These are phyloP conservation scores for Fusarium oxysporum DNA, from an alignment of 2,329 filamentous ascomycete species.

Conservation along the genomic window DNA sequence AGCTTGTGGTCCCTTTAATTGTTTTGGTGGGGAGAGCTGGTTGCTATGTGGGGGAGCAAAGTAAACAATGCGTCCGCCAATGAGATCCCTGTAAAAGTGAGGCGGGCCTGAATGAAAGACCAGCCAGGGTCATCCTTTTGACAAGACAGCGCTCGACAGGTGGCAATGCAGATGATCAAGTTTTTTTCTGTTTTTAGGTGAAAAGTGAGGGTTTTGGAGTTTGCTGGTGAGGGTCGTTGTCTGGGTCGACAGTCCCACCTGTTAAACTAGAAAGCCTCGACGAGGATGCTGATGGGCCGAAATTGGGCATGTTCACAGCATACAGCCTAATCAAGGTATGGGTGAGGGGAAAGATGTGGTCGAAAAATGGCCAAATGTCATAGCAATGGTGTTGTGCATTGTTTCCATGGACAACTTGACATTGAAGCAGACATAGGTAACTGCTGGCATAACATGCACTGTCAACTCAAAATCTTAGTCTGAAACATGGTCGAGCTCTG, in stretches of 20 bases:
- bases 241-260: constrained; percentile 34
- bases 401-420: constrained; percentile 1
- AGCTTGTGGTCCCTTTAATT: constrained; percentile 28
- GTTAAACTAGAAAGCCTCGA: constrained; percentile 18
- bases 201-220: neutral
- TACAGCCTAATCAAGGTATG: neutral
- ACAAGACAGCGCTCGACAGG: constrained; percentile 42
- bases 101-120: constrained; percentile 24
- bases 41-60: constrained; percentile 53
- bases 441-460: neutral
- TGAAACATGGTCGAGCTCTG: constrained; percentile 9
- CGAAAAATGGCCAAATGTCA: neutral
- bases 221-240: constrained; percentile 31
- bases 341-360: neutral
- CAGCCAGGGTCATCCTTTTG: constrained; percentile 32
- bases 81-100: constrained; percentile 44
- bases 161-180: constrained; percentile 39
- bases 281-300: constrained; percentile 11
- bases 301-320: constrained; percentile 24
- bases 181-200: constrained; percentile 17
- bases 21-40: constrained; percentile 47
- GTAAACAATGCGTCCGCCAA: constrained; percentile 51
- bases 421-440: neutral
- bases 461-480: constrained; percentile 5
- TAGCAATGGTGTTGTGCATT: neutral